phyloP scores from a whole-genome alignment of 306 rosid species.

The Lupinus albus region DNA sequence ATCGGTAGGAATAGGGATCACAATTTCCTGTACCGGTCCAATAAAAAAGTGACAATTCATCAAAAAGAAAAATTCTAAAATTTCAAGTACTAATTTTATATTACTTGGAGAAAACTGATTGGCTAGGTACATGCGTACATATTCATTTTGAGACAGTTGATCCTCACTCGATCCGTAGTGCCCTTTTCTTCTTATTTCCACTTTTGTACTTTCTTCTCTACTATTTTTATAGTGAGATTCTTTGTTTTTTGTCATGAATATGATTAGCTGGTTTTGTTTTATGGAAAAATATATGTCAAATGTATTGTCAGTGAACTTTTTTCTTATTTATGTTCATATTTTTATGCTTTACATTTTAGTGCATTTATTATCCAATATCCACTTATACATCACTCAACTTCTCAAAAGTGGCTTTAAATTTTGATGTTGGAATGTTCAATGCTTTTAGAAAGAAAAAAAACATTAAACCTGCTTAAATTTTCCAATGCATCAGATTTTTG shows the following conservation, averaged over 20 bases:
- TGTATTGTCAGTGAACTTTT: slow-evolving; percentile 16
- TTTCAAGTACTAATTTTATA: no score
- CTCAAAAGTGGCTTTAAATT: slow-evolving; percentile 16
- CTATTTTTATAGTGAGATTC: slow-evolving; percentile 34
- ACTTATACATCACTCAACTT: background rate
- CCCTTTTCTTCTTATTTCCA: slow-evolving; percentile 16
- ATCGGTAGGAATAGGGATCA: no score
- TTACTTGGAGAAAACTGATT: no score
- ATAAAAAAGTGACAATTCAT: no score
- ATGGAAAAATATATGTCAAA: slow-evolving; percentile 18
- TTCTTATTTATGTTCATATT: slow-evolving; percentile 26
- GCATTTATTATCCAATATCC: slow-evolving; percentile 22
- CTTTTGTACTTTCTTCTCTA: background rate
- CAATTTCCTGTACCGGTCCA: no score
- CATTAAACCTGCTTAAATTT: background rate
- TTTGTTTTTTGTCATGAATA: slow-evolving; percentile 34
- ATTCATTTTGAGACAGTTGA: no score
- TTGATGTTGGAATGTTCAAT: slow-evolving; percentile 26
- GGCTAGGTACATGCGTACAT: no score
- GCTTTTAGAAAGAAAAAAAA: slow-evolving; percentile 26
- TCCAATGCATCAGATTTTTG: background rate
- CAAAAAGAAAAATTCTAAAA: no score
- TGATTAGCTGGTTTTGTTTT: slow-evolving; percentile 28
- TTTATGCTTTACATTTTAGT: slow-evolving; percentile 11
- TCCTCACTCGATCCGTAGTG: slow-evolving; percentile 96